A percentile compares a stretch with the other conserved stretches of the same genome.
Evolutionary conservation across 2,329 filamentous ascomycete species (phyloP).

Genomic region (Nigrospora osmanthi): DNA sequence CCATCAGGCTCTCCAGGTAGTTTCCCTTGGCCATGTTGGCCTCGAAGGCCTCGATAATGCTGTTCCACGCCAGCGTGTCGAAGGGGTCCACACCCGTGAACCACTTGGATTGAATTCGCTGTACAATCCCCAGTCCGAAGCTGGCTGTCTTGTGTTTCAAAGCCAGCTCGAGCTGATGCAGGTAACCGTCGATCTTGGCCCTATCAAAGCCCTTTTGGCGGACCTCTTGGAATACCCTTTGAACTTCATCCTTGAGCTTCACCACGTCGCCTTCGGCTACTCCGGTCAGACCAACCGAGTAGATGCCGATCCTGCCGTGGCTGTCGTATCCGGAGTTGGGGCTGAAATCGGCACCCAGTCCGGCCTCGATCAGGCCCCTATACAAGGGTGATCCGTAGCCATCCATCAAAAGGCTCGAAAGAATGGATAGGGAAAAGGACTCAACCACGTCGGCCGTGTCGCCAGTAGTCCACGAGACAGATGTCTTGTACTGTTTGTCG

Average conservation of each 20-base stretch:
- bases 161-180: conserved; percentile 89
- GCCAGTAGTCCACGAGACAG: conserved; percentile 84
- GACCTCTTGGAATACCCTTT: conserved; percentile 62
- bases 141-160: conserved; percentile 95
- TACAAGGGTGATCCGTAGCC: conserved; percentile 95
- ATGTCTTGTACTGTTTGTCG: conserved; percentile 89
- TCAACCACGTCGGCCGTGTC: conserved; percentile 78
- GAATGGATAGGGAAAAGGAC: conserved; percentile 75
- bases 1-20: conserved; percentile 77
- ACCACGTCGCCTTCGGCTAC: conserved; percentile 73
- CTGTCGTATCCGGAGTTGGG: conserved; percentile 90
- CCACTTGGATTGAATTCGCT: conserved; percentile 85
- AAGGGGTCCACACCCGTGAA: conserved; percentile 94
- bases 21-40: conserved; percentile 62
- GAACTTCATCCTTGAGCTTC: conserved; percentile 67
- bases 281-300: conserved; percentile 88
- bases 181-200: conserved; percentile 84
- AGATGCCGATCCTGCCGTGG: conserved; percentile 69
- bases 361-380: conserved; percentile 78
- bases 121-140: conserved; percentile 86
- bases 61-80: conserved; percentile 84
- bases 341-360: conserved; percentile 86
- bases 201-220: conserved; percentile 75
- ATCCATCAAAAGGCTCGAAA: conserved; percentile 80
- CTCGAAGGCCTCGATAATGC: conserved; percentile 79